A percentile compares a stretch with the other conserved stretches of the same genome.
Conservation (phyloP, 306 rosid species). For the Lithocarpus polystachyus region DNA sequence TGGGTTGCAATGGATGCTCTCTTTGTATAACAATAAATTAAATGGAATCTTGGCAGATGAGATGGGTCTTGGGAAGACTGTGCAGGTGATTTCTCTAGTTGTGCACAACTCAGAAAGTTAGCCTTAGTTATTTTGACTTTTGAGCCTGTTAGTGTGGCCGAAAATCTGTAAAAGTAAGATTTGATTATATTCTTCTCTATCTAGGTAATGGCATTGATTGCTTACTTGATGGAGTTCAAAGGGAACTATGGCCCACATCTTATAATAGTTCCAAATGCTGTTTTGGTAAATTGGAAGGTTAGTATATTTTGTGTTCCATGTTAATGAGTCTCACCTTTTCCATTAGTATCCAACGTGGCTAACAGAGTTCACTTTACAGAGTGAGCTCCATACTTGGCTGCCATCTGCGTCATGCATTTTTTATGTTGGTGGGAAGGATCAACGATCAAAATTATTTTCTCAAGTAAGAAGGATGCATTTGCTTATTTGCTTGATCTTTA, state of each 20-base stretch:
- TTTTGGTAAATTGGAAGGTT: conserved; percentile 99
- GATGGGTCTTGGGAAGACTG: conserved; percentile 99
- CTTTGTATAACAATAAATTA: conserved; percentile 93
- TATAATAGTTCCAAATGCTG: conserved; percentile 97
- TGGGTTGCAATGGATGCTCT: conserved; percentile 99
- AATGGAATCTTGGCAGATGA: conserved; percentile 98
- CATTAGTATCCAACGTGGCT: conserved; percentile 15
- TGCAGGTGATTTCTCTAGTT: conserved; percentile 62
- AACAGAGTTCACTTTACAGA: conserved; percentile 53
- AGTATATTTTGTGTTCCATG: conserved; percentile 9
- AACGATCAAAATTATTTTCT: conserved; percentile 82
- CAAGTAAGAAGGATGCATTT: conserved; percentile 61
- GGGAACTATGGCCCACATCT: conserved; percentile 99
- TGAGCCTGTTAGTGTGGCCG: conserved; percentile 6
- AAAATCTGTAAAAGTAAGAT: conserved; percentile 6
- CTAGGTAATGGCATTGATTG: conserved; percentile 99
- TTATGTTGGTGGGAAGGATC: conserved; percentile 95
- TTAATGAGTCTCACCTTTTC: background rate
- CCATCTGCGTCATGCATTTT: conserved; percentile 93
- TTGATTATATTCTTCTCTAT: conserved; percentile 3
- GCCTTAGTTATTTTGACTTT: background rate
- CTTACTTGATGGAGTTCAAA: conserved; percentile 96
- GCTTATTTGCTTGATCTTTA: conserved; percentile 15
- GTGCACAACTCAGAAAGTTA: background rate
- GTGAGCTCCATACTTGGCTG: conserved; percentile 86